These are phyloP conservation scores for Mallotus nudiflorus DNA, from an alignment of 345 rosid genomes.

Conservation along the genomic window DNA sequence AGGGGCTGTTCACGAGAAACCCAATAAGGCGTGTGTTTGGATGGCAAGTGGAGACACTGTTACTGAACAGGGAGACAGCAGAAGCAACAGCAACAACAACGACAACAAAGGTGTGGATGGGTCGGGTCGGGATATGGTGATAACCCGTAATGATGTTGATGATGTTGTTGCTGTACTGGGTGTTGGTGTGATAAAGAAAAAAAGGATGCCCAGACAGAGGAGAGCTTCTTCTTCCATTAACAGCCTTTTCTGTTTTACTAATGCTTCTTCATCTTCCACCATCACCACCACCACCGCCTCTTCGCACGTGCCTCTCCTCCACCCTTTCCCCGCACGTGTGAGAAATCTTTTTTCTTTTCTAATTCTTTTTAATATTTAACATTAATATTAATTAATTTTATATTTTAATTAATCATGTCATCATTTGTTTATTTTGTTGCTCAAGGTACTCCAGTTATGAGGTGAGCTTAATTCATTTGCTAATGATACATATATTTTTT, in stretches of 20 bases:
- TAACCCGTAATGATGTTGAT: slow-evolving; percentile 22
- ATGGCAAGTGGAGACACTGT: slow-evolving; percentile 57
- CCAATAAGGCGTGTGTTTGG: slow-evolving; percentile 58
- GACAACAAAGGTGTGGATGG: neutral
- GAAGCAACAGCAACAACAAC: neutral
- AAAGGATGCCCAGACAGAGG: slow-evolving; percentile 88
- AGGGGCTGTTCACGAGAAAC: slow-evolving; percentile 42
- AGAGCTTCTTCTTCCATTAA: slow-evolving; percentile 59
- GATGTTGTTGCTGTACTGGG: slow-evolving; percentile 42
- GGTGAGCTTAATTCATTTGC: no score
- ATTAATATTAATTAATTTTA: neutral
- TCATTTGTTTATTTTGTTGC: no score
- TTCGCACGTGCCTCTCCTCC: slow-evolving; percentile 50
- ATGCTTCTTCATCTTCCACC: slow-evolving; percentile 26
- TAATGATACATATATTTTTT: no score
- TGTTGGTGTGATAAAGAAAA: slow-evolving; percentile 70
- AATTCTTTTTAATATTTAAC: neutral
- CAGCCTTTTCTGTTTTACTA: slow-evolving; percentile 38
- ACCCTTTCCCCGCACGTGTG: slow-evolving; percentile 71
- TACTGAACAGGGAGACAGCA: slow-evolving; percentile 28
- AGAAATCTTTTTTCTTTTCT: slow-evolving; percentile 21
- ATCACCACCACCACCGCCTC: slow-evolving; percentile 13
- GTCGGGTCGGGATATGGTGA: slow-evolving; percentile 36
- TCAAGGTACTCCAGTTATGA: no score
- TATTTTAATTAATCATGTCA: neutral